Conservation (phyloP, 768 basidiomycete genomes). For the Calocybe indica region DNA sequence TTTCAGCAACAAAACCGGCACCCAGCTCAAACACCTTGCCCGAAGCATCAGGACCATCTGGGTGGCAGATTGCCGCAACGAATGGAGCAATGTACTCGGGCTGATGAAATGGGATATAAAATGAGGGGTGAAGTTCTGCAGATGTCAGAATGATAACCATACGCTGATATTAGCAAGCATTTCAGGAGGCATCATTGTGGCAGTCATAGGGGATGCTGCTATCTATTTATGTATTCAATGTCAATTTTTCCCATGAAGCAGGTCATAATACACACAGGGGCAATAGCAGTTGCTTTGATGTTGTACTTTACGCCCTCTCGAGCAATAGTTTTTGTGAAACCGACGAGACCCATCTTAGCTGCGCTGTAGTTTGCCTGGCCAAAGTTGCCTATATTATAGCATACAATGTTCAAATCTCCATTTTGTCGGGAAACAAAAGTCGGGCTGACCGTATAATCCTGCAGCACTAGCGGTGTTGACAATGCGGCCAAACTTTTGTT, state of each 20-base stretch:
- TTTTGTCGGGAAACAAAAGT: not conserved
- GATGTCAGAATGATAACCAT: slow-evolving; percentile 10
- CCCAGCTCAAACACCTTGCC: slow-evolving; percentile 91
- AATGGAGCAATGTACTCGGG: slow-evolving; percentile 93
- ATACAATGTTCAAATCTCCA: not conserved
- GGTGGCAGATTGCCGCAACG: slow-evolving; percentile 82
- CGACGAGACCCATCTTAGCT: slow-evolving; percentile 94
- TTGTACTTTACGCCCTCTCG: slow-evolving; percentile 89
- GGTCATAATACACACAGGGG: slow-evolving; percentile 54
- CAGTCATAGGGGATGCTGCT: slow-evolving; percentile 96
- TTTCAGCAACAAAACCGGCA: slow-evolving; percentile 86
- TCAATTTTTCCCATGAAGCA: not conserved
- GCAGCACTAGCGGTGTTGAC: slow-evolving; percentile 95
- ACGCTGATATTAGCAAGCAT: slow-evolving; percentile 86
- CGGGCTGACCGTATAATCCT: slow-evolving; percentile 73
- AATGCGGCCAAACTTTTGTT: slow-evolving; percentile 91
- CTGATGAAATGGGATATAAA: slow-evolving; percentile 24
- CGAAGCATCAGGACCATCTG: slow-evolving; percentile 71
- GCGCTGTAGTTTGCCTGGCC: slow-evolving; percentile 98
- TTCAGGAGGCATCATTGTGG: slow-evolving; percentile 90
- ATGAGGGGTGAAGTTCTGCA: slow-evolving; percentile 3
- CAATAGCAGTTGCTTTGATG: slow-evolving; percentile 83
- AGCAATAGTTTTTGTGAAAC: slow-evolving; percentile 90
- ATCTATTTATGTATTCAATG: slow-evolving; percentile 38
- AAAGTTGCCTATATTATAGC: slow-evolving; percentile 63